These are phyloP conservation scores for Linanthus parryae DNA, from an alignment of 148 eudicot species.

Conservation along the genomic window DNA sequence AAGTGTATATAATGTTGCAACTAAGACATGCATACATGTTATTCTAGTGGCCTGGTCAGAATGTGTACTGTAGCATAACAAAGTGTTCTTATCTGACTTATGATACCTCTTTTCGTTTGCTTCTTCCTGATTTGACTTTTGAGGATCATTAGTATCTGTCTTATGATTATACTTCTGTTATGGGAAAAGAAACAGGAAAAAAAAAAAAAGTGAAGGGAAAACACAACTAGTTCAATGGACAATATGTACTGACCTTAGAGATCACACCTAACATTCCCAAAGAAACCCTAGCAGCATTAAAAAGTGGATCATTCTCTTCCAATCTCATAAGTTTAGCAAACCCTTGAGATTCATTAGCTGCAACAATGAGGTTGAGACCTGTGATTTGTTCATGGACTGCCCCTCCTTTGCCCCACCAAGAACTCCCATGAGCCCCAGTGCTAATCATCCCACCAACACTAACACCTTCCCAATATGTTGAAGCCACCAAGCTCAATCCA, in stretches of 20 bases:
- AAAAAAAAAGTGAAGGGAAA: no score
- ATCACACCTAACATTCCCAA: constrained; percentile 65
- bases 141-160: no score
- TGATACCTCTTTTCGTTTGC: no score
- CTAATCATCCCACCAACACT: constrained; percentile 50
- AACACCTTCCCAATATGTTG: constrained; percentile 83
- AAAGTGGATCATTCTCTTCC: constrained; percentile 24
- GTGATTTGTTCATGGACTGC: constrained; percentile 68
- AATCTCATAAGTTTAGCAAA: constrained; percentile 48
- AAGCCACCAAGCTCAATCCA: constrained; percentile 56
- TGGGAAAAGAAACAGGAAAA: no score
- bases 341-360: constrained; percentile 34
- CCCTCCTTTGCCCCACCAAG: constrained; percentile 80
- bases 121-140: no score
- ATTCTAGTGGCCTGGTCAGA: no score
- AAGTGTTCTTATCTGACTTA: no score
- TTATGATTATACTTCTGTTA: no score
- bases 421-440: constrained; percentile 76
- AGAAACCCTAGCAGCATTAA: constrained; percentile 61
- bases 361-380: constrained; percentile 45
- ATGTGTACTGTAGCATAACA: no score
- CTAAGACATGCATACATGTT: no score
- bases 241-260: constrained; percentile 46
- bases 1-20: no score
- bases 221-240: no score